Evolutionary conservation across 805 yeast genomes (phyloP).

Genomic region (Cyberlindnera saturnus): DNA sequence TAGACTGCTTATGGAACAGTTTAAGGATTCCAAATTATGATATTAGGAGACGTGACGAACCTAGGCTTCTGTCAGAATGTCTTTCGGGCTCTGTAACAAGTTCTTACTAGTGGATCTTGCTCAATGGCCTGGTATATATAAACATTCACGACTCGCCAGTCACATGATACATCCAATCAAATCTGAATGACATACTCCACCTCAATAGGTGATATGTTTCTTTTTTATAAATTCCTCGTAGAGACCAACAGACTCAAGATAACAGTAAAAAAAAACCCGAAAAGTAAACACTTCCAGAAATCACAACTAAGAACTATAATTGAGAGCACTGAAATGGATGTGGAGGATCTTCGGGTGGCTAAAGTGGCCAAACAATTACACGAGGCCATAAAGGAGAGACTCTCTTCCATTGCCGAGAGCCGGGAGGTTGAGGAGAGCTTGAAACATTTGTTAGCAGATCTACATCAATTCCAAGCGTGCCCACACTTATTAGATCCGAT

Average conservation of each 20-base stretch:
- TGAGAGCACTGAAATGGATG: slow-evolving; percentile 7
- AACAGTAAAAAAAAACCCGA: slow-evolving; percentile 1
- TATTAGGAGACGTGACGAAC: too few relatives aligned
- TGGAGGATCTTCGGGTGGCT: slow-evolving; percentile 15
- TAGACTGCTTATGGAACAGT: slow-evolving; percentile 4
- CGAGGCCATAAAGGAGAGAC: not conserved
- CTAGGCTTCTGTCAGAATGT: too few relatives aligned
- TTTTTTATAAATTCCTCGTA: too few relatives aligned
- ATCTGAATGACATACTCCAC: too few relatives aligned
- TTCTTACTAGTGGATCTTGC: too few relatives aligned
- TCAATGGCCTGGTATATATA: too few relatives aligned
- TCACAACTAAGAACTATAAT: not conserved
- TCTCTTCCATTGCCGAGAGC: not conserved
- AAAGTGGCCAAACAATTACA: slow-evolving; percentile 13
- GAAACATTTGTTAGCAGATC: slow-evolving; percentile 11
- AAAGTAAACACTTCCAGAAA: not conserved
- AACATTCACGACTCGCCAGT: too few relatives aligned
- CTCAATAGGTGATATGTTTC: too few relatives aligned
- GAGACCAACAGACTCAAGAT: not conserved
- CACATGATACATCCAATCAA: too few relatives aligned
- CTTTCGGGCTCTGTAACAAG: too few relatives aligned
- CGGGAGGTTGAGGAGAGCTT: not conserved
- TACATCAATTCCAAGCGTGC: slow-evolving; percentile 47
- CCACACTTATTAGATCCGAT: slow-evolving; percentile 45
- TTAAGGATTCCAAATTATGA: not conserved